Conservation (phyloP, 2,329 filamentous ascomycete species). For the Fusarium setosum region DNA sequence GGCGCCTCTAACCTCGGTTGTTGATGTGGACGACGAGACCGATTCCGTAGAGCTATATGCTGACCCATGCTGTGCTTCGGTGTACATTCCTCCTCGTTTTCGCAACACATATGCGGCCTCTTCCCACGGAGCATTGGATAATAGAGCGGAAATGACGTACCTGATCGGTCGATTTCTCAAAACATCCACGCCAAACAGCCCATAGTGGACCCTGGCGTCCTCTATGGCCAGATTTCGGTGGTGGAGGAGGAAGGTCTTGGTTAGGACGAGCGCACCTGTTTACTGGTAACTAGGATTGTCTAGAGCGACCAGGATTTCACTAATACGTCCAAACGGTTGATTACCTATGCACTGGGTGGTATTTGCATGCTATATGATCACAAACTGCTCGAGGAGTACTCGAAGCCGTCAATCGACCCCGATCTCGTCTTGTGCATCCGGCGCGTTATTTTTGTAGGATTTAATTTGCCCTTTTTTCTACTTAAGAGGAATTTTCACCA, state of each 20-base stretch:
- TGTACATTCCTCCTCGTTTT: neutral
- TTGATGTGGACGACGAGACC: neutral
- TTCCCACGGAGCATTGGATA: neutral
- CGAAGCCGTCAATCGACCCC: neutral
- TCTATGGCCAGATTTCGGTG: neutral
- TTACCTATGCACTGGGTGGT: neutral
- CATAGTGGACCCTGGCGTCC: neutral
- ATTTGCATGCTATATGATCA: neutral
- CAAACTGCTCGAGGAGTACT: neutral
- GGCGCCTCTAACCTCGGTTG: neutral
- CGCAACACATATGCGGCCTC: neutral
- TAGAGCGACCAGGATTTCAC: neutral
- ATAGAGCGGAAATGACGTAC: neutral
- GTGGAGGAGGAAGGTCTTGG: constrained; percentile 1
- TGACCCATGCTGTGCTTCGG: neutral
- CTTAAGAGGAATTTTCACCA: too few relatives aligned
- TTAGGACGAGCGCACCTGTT: neutral
- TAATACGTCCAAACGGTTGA: neutral
- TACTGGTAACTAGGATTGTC: neutral
- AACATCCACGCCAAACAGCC: constrained; percentile 2
- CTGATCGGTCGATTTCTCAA: neutral
- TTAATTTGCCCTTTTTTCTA: too few relatives aligned
- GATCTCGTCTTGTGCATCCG: too few relatives aligned
- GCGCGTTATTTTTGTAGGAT: too few relatives aligned
- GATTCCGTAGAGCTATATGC: neutral